A percentile compares a stretch with the other conserved stretches of the same genome.
These are phyloP conservation scores for Euphorbia tirucalli DNA, from an alignment of 345 rosid genomes.

Conservation along the genomic window DNA sequence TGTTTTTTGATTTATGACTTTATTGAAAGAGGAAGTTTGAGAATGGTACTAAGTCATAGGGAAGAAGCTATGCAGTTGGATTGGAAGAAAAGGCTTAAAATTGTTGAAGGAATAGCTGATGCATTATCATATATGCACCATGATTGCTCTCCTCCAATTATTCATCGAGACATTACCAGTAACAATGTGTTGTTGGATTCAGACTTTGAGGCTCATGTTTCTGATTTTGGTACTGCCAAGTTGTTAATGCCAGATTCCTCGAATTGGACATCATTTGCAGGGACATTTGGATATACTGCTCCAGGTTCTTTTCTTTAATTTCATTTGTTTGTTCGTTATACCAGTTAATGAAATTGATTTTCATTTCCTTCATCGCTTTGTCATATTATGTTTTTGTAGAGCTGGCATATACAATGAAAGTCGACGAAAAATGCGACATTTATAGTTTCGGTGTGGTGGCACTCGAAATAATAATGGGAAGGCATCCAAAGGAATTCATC, in stretches of 20 bases:
- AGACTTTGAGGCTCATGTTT: not conserved
- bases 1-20: not conserved
- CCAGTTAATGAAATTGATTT: too few species aligned
- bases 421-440: not conserved
- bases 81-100: conserved; percentile 11
- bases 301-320: not conserved
- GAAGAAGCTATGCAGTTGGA: conserved; percentile 12
- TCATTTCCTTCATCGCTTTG: not conserved
- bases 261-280: not conserved
- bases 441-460: not conserved
- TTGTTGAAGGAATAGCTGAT: not conserved
- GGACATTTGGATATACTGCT: not conserved
- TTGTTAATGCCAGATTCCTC: not conserved
- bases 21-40: not conserved
- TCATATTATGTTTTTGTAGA: not conserved
- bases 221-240: not conserved
- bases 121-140: not conserved
- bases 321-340: too few species aligned
- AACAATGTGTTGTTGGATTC: not conserved
- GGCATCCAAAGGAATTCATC: not conserved
- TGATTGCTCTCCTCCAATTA: not conserved
- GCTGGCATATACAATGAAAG: not conserved
- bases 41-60: not conserved
- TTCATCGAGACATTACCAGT: not conserved
- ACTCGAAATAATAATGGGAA: not conserved